Evolutionary conservation across 2,329 filamentous ascomycete genomes (phyloP), one percentile per base, ranked within the genome.

Genomic region (Fusarium austroafricanum): DNA sequence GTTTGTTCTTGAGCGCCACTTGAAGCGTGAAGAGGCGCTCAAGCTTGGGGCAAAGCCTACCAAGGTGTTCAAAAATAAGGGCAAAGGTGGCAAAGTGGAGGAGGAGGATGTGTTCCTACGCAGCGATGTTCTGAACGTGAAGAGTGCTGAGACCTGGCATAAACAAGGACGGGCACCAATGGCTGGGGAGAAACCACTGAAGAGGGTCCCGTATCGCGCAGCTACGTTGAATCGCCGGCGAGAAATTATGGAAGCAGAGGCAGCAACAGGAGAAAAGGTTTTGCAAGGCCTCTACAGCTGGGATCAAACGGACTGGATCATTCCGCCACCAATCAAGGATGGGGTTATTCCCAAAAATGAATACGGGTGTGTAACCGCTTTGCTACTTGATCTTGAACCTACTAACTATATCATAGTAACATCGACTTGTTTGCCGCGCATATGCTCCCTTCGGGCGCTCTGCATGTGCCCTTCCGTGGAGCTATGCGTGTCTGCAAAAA

Each of bases 111-210:
- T 98, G 0, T 98, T 89, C 75, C 85, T 85, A 1, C 89, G 95
- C 33, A 86, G 87, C 53, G 94, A 98, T 69, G 89, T 98, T 1
- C 88, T 94, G 4, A 84, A 87, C 38, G 97, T 96, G 77, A 94
- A 97, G 78, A 96, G 93, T 28, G 91, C 92, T 2, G 96, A 99
- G 77, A 97, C 93, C 2, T 99, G 96, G 96, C 96, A 98, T 77
- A 97, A 97, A 77, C 95, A 97, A 82, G 96, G 96, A 0, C 88
- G 95, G 12, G 90, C 89, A 26, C 89, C 96, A 5, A 85, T 87
- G 26, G 75, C 83, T 0, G 93, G 92, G 5, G 89, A 91, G 68
- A 81, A 88, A 47, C 92, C 96, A 0, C 80, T 97, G 61, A 99
- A 99, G 77, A 86, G 87, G 40, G 96, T 97, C 0, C 93, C 95